These are phyloP conservation scores for Hymenoscyphus occultus DNA, from an alignment of 2,329 filamentous ascomycete genomes.

Conservation along the genomic window DNA sequence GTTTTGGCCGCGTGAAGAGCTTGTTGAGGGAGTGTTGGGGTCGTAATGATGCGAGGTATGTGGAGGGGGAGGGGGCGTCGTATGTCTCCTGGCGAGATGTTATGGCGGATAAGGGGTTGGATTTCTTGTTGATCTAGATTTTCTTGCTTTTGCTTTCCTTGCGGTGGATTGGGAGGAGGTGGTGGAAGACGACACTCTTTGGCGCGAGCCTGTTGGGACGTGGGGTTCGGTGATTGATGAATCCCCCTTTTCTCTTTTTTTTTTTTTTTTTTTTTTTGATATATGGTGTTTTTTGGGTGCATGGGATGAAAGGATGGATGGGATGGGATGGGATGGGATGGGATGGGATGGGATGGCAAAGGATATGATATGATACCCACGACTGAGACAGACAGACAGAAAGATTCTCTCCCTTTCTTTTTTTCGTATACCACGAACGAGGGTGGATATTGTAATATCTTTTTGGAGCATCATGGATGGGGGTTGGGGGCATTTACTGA, in stretches of 20 bases:
- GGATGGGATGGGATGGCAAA: not conserved
- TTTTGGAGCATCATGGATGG: not conserved
- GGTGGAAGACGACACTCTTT: not conserved
- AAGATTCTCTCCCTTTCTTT: not conserved
- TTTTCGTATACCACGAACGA: constrained; percentile 1
- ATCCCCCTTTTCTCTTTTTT: constrained; percentile 19
- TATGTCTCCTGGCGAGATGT: constrained; percentile 92
- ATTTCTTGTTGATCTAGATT: constrained; percentile 79
- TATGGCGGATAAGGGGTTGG: constrained; percentile 89
- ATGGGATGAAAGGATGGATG: not conserved
- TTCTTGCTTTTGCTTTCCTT: constrained; percentile 8
- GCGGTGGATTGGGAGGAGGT: not conserved
- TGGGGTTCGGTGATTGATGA: constrained; percentile 21
- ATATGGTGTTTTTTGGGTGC: not conserved
- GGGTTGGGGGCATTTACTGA: not conserved
- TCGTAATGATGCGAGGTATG: constrained; percentile 58
- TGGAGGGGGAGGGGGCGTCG: constrained; percentile 45
- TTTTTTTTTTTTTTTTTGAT: not conserved
- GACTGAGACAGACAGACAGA: not conserved
- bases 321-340: not conserved
- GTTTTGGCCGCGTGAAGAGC: constrained; percentile 77
- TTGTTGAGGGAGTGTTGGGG: constrained; percentile 82
- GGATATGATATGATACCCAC: constrained; percentile 9
- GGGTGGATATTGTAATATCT: not conserved
- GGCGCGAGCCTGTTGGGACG: not conserved